Conservation (phyloP, 768 basidiomycete genomes). For the Agaricus sinodeliciosus region DNA sequence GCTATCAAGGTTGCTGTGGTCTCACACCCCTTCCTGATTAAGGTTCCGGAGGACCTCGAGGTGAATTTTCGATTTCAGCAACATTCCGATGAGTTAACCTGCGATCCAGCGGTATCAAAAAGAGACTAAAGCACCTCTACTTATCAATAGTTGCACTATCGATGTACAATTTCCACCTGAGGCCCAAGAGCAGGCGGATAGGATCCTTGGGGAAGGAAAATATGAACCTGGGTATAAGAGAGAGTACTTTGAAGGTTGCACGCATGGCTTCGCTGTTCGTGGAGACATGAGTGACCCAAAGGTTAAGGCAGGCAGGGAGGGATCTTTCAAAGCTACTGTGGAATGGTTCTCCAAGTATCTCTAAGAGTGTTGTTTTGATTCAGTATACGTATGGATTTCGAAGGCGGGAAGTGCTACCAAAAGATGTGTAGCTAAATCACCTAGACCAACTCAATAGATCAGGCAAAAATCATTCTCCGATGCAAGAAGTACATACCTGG, state of each 20-base stretch:
- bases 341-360: conserved; percentile 42
- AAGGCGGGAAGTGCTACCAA: too few species aligned
- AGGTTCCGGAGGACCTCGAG: conserved; percentile 56
- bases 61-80: conserved; percentile 20
- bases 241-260: conserved; percentile 39
- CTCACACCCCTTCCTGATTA: conserved; percentile 56
- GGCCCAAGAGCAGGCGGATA: conserved; percentile 37
- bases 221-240: conserved; percentile 45
- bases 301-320: conserved; percentile 58
- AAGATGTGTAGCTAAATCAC: too few species aligned
- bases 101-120: conserved; percentile 5
- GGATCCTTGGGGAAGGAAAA: conserved; percentile 39
- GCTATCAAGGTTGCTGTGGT: conserved; percentile 40
- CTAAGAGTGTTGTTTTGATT: conserved; percentile 6
- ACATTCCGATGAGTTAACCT: background rate
- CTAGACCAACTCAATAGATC: too few species aligned
- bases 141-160: conserved; percentile 59
- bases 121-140: conserved; percentile 44
- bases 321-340: conserved; percentile 50
- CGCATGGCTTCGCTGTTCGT: conserved; percentile 50
- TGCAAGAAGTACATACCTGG: too few species aligned
- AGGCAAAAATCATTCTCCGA: too few species aligned
- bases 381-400: too few species aligned
- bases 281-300: conserved; percentile 41
- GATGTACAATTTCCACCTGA: conserved; percentile 47